These are phyloP conservation scores for Sporisorium graminicola DNA, from an alignment of 1,284 basidiomycete species.

Conservation along the genomic window DNA sequence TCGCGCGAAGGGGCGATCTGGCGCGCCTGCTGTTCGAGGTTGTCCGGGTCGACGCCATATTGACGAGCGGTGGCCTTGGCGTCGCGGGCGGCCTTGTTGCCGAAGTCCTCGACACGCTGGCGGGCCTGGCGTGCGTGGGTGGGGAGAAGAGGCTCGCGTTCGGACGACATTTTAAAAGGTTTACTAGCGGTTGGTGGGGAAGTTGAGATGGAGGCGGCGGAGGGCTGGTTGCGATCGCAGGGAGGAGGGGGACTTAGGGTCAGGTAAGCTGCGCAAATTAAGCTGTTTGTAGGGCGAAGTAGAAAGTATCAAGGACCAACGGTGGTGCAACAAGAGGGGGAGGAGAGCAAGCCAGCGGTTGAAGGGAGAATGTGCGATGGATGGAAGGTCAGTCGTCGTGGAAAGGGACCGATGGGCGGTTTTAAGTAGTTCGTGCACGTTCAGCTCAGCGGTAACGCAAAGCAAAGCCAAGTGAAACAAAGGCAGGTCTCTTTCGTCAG, in stretches of 20 bases:
- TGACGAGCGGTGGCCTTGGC: conserved; percentile 43
- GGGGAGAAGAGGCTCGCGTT: conserved; percentile 51
- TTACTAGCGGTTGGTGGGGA: neutral
- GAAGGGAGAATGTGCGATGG: neutral
- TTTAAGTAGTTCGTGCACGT: neutral
- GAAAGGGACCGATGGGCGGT: neutral
- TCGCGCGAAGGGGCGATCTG: conserved; percentile 47
- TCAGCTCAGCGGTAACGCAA: neutral
- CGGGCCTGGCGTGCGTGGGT: conserved; percentile 38
- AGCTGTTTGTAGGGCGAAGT: neutral
- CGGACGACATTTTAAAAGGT: conserved; percentile 32
- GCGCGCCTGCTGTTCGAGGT: conserved; percentile 31
- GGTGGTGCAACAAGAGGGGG: neutral
- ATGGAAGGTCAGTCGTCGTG: neutral
- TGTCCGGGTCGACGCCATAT: conserved; percentile 49
- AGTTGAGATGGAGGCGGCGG: too few relatives aligned
- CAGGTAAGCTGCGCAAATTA: neutral
- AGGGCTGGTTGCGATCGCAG: too few relatives aligned
- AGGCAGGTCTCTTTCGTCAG: too few relatives aligned
- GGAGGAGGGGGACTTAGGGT: too few relatives aligned
- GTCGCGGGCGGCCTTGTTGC: conserved; percentile 33
- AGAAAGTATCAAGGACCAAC: too few relatives aligned
- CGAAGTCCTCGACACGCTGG: conserved; percentile 29
- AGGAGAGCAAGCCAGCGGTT: neutral
- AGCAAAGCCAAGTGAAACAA: too few relatives aligned